Conservation (phyloP, 805 yeast species). For the Dipodascus albidus region DNA sequence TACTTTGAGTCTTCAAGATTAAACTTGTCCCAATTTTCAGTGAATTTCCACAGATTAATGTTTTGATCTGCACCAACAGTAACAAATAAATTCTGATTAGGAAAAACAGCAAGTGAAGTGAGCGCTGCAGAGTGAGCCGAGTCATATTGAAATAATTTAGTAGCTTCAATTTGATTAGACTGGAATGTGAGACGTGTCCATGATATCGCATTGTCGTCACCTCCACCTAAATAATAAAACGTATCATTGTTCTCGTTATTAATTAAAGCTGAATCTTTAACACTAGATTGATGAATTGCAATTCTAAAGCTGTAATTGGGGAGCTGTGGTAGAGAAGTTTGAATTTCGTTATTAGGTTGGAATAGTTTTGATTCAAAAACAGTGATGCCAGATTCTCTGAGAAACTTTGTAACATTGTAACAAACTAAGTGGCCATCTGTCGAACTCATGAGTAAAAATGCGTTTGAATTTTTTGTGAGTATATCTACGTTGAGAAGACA, state of each 20-base stretch:
- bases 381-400: neutral
- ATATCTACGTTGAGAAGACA: constrained; percentile 61
- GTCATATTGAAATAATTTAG: constrained; percentile 18
- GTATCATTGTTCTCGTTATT: constrained; percentile 4
- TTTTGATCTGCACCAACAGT: constrained; percentile 81
- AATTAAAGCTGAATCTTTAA: constrained; percentile 44
- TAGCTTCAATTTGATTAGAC: neutral
- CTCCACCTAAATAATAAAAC: constrained; percentile 55
- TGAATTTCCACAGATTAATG: constrained; percentile 48
- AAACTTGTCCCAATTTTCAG: constrained; percentile 20
- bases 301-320: constrained; percentile 19
- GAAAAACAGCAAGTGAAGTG: constrained; percentile 42
- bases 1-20: constrained; percentile 33
- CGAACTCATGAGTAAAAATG: constrained; percentile 45
- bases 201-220: constrained; percentile 78
- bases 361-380: neutral
- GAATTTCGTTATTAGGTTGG: neutral
- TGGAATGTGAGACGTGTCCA: constrained; percentile 27
- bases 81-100: constrained; percentile 23
- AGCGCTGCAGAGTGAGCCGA: constrained; percentile 82
- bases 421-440: constrained; percentile 73
- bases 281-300: constrained; percentile 74
- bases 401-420: constrained; percentile 41
- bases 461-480: constrained; percentile 20
- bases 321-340: neutral